phyloP scores from a whole-genome alignment of 805 yeast genomes.

The Candida loeiensis region DNA sequence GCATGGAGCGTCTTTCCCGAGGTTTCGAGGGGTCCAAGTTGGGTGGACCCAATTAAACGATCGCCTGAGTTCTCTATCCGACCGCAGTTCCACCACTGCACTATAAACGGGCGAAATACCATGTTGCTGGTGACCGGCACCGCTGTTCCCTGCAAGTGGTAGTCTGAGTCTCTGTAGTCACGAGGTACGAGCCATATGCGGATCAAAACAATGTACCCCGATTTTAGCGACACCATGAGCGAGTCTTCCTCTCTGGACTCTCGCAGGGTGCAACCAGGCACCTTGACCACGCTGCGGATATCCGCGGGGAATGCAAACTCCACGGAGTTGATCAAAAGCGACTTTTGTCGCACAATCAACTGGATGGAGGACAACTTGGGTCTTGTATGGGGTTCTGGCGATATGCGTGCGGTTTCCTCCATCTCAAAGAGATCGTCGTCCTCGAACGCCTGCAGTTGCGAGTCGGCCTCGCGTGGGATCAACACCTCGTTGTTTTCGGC shows the following conservation, averaged over 20 bases:
- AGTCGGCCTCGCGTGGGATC: conserved; percentile 30
- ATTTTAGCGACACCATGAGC: conserved; percentile 34
- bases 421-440: conserved; percentile 13
- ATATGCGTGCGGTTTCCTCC: neutral
- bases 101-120: conserved; percentile 40
- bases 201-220: conserved; percentile 40
- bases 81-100: conserved; percentile 53
- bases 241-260: conserved; percentile 33
- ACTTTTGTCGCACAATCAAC: conserved; percentile 31
- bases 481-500: conserved; percentile 37
- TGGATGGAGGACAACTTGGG: conserved; percentile 13
- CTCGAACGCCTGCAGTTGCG: conserved; percentile 38
- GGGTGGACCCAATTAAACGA: too few species aligned
- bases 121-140: conserved; percentile 10
- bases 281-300: conserved; percentile 29
- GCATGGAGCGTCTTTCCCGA: conserved; percentile 30
- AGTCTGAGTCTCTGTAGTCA: conserved; percentile 23
- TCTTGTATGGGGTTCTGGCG: neutral
- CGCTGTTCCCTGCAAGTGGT: conserved; percentile 11
- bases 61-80: conserved; percentile 16
- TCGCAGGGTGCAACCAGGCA: conserved; percentile 2
- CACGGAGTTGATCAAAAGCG: conserved; percentile 28
- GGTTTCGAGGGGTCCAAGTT: conserved; percentile 13
- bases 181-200: conserved; percentile 37
- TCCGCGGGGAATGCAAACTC: conserved; percentile 30